Conservation (phyloP, 192 early-diverging fungal species). For the Phlyctochytrium bullatum region DNA sequence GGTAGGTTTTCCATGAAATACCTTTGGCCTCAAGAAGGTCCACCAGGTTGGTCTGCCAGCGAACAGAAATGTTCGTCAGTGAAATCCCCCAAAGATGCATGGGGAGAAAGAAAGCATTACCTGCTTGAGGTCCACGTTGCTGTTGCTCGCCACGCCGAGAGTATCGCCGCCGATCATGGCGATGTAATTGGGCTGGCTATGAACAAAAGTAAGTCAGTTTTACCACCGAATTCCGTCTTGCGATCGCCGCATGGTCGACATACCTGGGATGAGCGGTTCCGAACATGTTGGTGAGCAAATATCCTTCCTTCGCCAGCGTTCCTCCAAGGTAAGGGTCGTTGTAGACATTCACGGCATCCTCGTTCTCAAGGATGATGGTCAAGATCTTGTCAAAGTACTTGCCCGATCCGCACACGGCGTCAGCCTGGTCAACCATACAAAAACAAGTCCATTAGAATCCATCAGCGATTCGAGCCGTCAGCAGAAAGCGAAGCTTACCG, state of each 20-base stretch:
- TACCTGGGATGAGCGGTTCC: conserved; percentile 16
- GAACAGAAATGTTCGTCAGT: background rate
- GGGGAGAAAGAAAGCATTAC: background rate
- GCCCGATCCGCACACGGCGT: background rate
- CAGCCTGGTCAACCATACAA: no score
- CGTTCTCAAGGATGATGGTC: conserved; percentile 20
- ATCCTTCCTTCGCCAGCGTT: conserved; percentile 11
- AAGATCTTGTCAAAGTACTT: conserved; percentile 13
- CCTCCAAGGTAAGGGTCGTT: conserved; percentile 19
- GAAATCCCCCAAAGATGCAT: no score
- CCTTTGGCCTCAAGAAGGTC: conserved; percentile 55
- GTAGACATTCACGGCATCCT: conserved; percentile 8
- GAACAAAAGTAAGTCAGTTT: background rate
- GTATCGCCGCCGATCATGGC: conserved; percentile 45
- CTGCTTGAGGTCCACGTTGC: conserved; percentile 21
- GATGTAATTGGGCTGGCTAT: conserved; percentile 56
- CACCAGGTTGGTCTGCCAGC: background rate
- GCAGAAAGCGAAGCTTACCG: no score
- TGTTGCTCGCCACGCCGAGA: conserved; percentile 38
- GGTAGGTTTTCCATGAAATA: conserved; percentile 64
- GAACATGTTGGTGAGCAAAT: conserved; percentile 21
- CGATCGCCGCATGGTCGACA: background rate
- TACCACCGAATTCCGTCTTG: background rate
- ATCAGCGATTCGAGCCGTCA: no score
- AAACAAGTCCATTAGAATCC: no score